Percentiles rank a stretch among this genome's conserved stretches.
Conservation (phyloP, 2,329 filamentous ascomycete genomes). For the Talaromyces rugulosus region DNA sequence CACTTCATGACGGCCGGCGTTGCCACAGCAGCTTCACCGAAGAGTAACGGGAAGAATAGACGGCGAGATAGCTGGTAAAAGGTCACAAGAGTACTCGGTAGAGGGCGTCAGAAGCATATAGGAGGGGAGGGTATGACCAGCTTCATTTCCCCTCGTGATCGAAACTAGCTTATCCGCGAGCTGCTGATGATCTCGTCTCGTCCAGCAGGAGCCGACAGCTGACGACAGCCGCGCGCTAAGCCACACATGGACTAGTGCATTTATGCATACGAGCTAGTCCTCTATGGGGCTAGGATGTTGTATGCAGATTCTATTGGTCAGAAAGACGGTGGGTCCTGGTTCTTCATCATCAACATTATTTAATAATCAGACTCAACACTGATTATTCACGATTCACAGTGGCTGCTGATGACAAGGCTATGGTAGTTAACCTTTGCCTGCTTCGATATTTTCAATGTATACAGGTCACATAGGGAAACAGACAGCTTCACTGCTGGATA, state of each 20-base stretch:
- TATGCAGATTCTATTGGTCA: no score
- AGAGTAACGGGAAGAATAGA: not conserved
- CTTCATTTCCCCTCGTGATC: conserved; percentile 1
- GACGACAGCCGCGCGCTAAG: not conserved
- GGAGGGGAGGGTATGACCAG: not conserved
- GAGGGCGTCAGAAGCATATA: not conserved
- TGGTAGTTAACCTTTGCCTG: not conserved
- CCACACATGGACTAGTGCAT: not conserved
- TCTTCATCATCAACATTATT: not conserved
- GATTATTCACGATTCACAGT: not conserved
- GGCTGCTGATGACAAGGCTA: no score
- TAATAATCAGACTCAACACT: not conserved
- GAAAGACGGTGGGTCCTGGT: no score
- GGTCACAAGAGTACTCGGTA: not conserved
- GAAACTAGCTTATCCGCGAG: not conserved
- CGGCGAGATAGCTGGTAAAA: not conserved
- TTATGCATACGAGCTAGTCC: no score
- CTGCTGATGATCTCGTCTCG: not conserved
- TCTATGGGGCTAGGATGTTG: no score
- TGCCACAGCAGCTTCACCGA: not conserved
- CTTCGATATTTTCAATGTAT: not conserved
- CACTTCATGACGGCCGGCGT: conserved; percentile 9
- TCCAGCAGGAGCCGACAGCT: not conserved
- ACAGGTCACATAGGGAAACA: not conserved
- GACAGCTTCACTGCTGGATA: not conserved